Percentiles rank a stretch among this genome's conserved stretches.
Conservation (phyloP, 2,329 filamentous ascomycete species). For the Pseudogymnoascus sp. region DNA sequence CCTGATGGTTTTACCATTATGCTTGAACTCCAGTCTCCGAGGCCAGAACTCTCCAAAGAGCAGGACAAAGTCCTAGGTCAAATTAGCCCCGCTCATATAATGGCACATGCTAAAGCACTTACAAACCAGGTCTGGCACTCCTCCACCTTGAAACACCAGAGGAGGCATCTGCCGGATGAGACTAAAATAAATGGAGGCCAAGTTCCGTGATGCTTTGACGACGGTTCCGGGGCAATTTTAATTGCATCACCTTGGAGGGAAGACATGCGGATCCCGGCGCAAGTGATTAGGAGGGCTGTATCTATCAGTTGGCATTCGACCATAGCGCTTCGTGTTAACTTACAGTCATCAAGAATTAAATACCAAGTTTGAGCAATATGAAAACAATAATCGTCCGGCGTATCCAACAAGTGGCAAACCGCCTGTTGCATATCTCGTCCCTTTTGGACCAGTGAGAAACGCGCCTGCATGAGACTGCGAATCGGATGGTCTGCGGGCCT, state of each 20-base stretch:
- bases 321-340: slow-evolving; percentile 12
- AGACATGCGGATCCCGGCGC: slow-evolving; percentile 30
- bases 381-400: slow-evolving; percentile 33
- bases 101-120: slow-evolving; percentile 18
- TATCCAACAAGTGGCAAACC: slow-evolving; percentile 32
- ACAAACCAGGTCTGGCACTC: slow-evolving; percentile 40
- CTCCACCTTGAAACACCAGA: slow-evolving; percentile 32
- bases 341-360: slow-evolving; percentile 37
- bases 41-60: slow-evolving; percentile 39
- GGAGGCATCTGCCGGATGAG: slow-evolving; percentile 27
- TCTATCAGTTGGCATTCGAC: not conserved
- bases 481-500: slow-evolving; percentile 32
- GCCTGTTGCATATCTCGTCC: slow-evolving; percentile 40
- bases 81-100: not conserved
- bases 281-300: slow-evolving; percentile 33
- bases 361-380: slow-evolving; percentile 42
- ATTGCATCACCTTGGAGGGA: slow-evolving; percentile 29
- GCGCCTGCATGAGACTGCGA: slow-evolving; percentile 36
- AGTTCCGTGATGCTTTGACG: slow-evolving; percentile 15
- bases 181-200: slow-evolving; percentile 28
- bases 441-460: slow-evolving; percentile 32
- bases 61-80: slow-evolving; percentile 29
- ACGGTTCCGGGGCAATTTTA: slow-evolving; percentile 25
- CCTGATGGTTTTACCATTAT: slow-evolving; percentile 24
- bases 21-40: slow-evolving; percentile 29